Base-by-base conservation (phyloP, 352 stramenopile species). In the Phytophthora litchii region DNA sequence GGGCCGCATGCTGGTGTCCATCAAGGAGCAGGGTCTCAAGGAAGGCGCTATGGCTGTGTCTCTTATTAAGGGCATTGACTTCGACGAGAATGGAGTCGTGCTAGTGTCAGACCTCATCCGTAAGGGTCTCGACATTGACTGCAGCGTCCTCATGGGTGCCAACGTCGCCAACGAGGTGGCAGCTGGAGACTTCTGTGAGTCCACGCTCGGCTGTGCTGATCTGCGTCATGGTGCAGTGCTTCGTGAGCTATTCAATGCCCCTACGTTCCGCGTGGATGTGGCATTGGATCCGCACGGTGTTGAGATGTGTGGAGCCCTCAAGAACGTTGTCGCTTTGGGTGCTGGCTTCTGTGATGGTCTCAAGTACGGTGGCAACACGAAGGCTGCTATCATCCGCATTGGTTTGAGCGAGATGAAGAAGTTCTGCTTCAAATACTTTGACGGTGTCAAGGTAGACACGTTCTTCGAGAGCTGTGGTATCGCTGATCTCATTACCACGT, bases 131-230 rank as follows among this genome's bases (percentile, higher is more conserved):
- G 73, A 91, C 67, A 86, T 93, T 40, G 85, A 95, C 64, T 93
- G 86, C 68, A 92, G 83, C 46, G 96, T 99, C 14, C 72, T 99
- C 17, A 99, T 99, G 95, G 97, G 97, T 34, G 97, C 97, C 7
- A 99, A 99, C 79, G 94, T 99, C 8, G 97, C 97, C 3, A 96
- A 97, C 68, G 96, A 99, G 78, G 92, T 99, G 19, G 97, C 97
- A 0, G 79, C 80, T 17, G 94, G 91, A 27, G 89, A 98, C 70
- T 98, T 99, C 64, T 98, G 92, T 64, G 96, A 99, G 78, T 97
- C 94, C 1, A 99, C 96, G n/a, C 72, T 99, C 14, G 96, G 91
- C 35, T 98, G 82, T 55, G 64, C 86, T 0, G 75, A 90, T 47
- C 57, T 92, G 55, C 78, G 83, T 42, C 70, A 92, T 47, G 83